Base-by-base conservation (phyloP, 139 green algal species). In the Pleodorina starrii region DNA sequence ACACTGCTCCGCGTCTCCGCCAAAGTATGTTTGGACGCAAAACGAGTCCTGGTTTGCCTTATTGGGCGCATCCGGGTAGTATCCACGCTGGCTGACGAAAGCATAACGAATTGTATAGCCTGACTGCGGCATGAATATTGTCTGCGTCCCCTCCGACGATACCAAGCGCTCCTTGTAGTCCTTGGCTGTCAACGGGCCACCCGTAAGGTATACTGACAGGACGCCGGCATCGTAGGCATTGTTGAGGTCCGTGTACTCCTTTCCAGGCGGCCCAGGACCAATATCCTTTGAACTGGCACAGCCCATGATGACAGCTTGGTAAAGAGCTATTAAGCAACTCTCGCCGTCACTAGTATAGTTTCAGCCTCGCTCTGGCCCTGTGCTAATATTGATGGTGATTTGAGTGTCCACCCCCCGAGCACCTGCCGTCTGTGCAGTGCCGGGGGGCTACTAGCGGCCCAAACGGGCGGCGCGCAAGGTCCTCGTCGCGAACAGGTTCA, bases 21-120 rank as follows among this genome's bases (percentile, higher is more conserved):
- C 94, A 89, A 98, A 98, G 17, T 91, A 60, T 16, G 93, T 91
- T 19, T 94, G 79, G 5, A 96, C 92, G 72, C 91, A 96, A 16
- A 96, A 96, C 0, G 93, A 89, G 89, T 99, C 98, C 92, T 99
- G 97, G 89, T 99, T 99, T 17, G 93, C 78, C 83, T 99, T 99
- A 84, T 97, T 89, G 0, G 95, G 93, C 0, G 93, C 91, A 27
- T 99, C 94, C 2, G 97, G 98, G 86, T 99, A 99, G 88, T 96
- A 98, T 4, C 98, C 98, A 0, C 96, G 84, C 89, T 97, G 95
- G 75, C 89, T 96, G 50, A 98, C 90, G 72, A 94, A 98, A 0
- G 97, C 97, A 85, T 97, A 99, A 1, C 91, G 86, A 0, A 98
- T 74, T 1, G 83, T 92, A 74, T 92, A 96, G 12, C 90, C 87